Conservation (phyloP, 2,329 filamentous ascomycete genomes). For the Harringtonia aguacate region DNA sequence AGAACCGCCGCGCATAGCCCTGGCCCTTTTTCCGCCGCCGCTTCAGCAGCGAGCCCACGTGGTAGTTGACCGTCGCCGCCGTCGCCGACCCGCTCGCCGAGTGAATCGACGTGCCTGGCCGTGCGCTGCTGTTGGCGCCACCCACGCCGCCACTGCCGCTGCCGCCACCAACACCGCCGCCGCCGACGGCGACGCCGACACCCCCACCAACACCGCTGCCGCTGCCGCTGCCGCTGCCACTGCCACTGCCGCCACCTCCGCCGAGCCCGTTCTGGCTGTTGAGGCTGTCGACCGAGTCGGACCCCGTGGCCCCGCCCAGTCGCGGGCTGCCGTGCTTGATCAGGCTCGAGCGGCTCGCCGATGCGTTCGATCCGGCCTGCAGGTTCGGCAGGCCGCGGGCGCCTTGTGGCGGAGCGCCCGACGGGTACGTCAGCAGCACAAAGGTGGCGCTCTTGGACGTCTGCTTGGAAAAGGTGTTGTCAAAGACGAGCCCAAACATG, state of each 20-base stretch:
- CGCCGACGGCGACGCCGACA: not conserved
- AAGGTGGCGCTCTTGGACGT: slow-evolving; percentile 92
- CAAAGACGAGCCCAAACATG: slow-evolving; percentile 94
- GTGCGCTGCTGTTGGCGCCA: not conserved
- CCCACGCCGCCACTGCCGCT: too few species aligned
- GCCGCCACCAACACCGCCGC: too few species aligned
- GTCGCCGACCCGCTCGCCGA: not conserved
- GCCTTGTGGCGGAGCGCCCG: slow-evolving; percentile 64
- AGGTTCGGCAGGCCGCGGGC: slow-evolving; percentile 58
- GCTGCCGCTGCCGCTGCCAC: slow-evolving; percentile 24
- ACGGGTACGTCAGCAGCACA: slow-evolving; percentile 88
- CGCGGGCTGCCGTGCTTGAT: slow-evolving; percentile 34
- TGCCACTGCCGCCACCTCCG: slow-evolving; percentile 34
- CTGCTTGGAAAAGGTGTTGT: slow-evolving; percentile 97
- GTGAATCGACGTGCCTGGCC: slow-evolving; percentile 1
- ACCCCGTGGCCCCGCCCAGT: slow-evolving; percentile 20
- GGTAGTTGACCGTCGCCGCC: slow-evolving; percentile 43
- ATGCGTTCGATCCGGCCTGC: slow-evolving; percentile 27
- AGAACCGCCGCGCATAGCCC: slow-evolving; percentile 86
- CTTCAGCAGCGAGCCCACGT: slow-evolving; percentile 81
- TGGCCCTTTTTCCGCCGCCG: slow-evolving; percentile 87
- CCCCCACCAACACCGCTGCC: slow-evolving; percentile 9
- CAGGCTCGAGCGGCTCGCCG: slow-evolving; percentile 40
- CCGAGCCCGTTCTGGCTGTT: slow-evolving; percentile 45
- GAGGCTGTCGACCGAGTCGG: slow-evolving; percentile 51